Evolutionary conservation across 192 early-diverging fungal species (phyloP).

Genomic region (Backusella macrospora): DNA sequence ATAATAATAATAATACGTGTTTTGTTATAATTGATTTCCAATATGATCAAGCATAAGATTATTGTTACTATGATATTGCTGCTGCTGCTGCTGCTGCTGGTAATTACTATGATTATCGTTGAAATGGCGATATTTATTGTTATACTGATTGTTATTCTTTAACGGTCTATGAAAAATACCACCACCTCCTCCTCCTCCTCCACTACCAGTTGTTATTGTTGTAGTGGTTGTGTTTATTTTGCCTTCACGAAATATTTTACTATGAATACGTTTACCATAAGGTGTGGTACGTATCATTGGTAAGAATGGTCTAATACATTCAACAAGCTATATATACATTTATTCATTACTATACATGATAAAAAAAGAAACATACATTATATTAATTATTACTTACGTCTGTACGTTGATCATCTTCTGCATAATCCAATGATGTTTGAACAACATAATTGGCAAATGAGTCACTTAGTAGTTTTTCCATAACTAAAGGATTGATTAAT

Average conservation of each 20-base stretch:
- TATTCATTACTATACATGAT: neutral
- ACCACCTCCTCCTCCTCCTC: too few relatives aligned
- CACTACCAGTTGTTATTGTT: neutral
- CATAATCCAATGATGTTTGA: conserved; percentile 85
- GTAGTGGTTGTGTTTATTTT: neutral
- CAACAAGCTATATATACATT: conserved; percentile 60
- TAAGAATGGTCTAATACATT: conserved; percentile 78
- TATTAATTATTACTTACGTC: conserved; percentile 40
- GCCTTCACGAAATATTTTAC: conserved; percentile 57
- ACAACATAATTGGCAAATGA: conserved; percentile 94
- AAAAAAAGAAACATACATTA: neutral
- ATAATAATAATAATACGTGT: neutral
- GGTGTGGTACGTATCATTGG: conserved; percentile 84
- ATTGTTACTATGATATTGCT: neutral
- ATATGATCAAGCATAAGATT: neutral
- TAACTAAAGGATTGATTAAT: conserved; percentile 66
- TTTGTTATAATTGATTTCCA: neutral
- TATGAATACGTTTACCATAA: conserved; percentile 86
- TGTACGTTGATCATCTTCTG: conserved; percentile 68
- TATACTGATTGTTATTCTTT: neutral
- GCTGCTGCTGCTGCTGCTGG: neutral
- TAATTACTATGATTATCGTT: neutral
- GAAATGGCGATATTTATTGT: neutral
- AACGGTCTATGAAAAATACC: neutral
- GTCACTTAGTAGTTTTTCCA: conserved; percentile 82